Evolutionary conservation across 1,284 basidiomycete species (phyloP).

Genomic region (Trichosporon ovoides): DNA sequence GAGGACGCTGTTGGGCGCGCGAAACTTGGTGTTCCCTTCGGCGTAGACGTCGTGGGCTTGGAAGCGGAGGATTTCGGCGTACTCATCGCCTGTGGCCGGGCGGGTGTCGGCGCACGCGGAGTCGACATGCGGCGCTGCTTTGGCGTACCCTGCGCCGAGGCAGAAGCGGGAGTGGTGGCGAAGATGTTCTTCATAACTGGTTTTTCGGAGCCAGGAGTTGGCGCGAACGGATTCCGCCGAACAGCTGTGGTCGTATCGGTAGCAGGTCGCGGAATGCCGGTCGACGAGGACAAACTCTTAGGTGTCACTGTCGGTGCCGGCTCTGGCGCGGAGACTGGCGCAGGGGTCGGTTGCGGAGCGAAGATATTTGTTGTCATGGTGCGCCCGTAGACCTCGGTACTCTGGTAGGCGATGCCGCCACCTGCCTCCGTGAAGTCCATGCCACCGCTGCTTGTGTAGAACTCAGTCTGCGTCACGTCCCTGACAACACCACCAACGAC

Average conservation of each 20-base stretch:
- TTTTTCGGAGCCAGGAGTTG: background rate
- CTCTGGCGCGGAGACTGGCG: slow-evolving; percentile 1
- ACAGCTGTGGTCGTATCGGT: background rate
- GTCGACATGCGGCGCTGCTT: slow-evolving; percentile 4
- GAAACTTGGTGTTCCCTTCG: slow-evolving; percentile 8
- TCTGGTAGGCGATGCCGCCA: slow-evolving; percentile 11
- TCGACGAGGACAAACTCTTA: slow-evolving; percentile 2
- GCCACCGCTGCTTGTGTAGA: background rate
- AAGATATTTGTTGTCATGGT: slow-evolving; percentile 16
- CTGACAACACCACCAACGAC: slow-evolving; percentile 8
- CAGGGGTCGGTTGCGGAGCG: slow-evolving; percentile 1
- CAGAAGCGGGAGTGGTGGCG: background rate
- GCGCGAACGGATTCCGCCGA: slow-evolving; percentile 15
- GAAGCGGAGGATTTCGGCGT: background rate
- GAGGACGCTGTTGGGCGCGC: slow-evolving; percentile 14
- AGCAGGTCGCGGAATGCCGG: background rate
- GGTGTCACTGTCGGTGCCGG: background rate
- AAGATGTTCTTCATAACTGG: slow-evolving; percentile 8
- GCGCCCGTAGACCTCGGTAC: slow-evolving; percentile 4
- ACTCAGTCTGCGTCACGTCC: background rate
- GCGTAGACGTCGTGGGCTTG: background rate
- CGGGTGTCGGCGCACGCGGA: slow-evolving; percentile 2
- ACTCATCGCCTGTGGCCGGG: background rate
- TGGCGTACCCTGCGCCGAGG: background rate
- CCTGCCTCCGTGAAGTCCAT: slow-evolving; percentile 12